Percentiles rank a stretch among this genome's conserved stretches.
Conservation (phyloP, 2,329 filamentous ascomycete species). For the Cladophialophora immunda region DNA sequence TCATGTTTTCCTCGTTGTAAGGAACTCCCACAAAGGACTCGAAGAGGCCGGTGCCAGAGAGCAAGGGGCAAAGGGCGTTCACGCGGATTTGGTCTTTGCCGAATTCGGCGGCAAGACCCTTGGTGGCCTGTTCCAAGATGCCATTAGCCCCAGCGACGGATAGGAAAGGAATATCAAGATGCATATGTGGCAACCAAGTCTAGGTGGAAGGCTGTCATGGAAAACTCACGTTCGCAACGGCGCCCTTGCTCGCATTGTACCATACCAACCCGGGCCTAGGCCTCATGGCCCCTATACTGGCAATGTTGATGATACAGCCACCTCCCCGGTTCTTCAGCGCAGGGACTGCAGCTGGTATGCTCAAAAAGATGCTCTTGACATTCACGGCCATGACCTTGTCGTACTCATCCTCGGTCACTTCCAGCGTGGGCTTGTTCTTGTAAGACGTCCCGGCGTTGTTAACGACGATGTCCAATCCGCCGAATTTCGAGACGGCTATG, state of each 20-base stretch:
- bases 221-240: conserved; percentile 53
- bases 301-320: conserved; percentile 56
- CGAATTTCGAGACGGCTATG: conserved; percentile 35
- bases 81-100: conserved; percentile 58
- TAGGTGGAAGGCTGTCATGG: neutral
- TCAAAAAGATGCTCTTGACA: conserved; percentile 53
- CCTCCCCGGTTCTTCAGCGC: conserved; percentile 52
- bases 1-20: conserved; percentile 55
- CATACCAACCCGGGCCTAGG: conserved; percentile 55
- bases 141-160: neutral
- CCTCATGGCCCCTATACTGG: conserved; percentile 52
- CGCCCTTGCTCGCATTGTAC: conserved; percentile 57
- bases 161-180: neutral
- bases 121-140: conserved; percentile 57
- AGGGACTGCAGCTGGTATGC: conserved; percentile 47
- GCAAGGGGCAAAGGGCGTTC: conserved; percentile 68
- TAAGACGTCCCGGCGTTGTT: conserved; percentile 41
- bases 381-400: conserved; percentile 56
- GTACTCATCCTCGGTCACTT: conserved; percentile 52
- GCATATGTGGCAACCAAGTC: neutral
- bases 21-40: conserved; percentile 52
- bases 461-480: conserved; percentile 38
- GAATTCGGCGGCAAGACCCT: conserved; percentile 63
- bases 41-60: conserved; percentile 71
- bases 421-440: conserved; percentile 49